Base-by-base conservation (phyloP, 2,329 filamentous ascomycete genomes). In the Clarireedia monteithiana region DNA sequence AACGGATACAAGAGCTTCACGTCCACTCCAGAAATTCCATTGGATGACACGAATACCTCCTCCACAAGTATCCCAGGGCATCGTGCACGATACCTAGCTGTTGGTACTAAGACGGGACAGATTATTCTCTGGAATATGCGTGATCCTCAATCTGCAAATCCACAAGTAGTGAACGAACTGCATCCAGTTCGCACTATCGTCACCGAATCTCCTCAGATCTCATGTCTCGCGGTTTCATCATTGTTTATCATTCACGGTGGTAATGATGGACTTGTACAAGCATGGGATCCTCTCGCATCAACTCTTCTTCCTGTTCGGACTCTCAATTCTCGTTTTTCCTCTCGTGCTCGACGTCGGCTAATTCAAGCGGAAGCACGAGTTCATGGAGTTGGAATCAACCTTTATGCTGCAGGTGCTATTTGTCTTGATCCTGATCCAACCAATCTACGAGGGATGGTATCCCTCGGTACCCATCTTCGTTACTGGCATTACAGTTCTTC, bases 401-500 rank as follows among this genome's bases (percentile, higher is more conserved):
- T 90, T 64, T 88, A 86, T 60, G 87, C 90, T 27, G 90, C 89
- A 2, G 86, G 91, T 1, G 89, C 91, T 14, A 88, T 97, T 53
- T 85, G 80, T 59, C 78, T 99, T 1, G 94, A 99, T 64, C 88
- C 92, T 0, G 90, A 97, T 65, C 83, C 94, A 24, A 91, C 90
- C 0, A 77, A 87, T 0, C 79, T 99, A 14, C 85, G 92, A 38
- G 94, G 94, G 5, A 83, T 96, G 59, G 85, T 96, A 1, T 87
- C 91, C 0, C 83, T 96, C 50, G 94, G 94, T 10, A 88, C 88
- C 0, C 88, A 92, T 66, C 74, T 99, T 17, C 87, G 90, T 12
- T 97, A 91, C 70, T 99, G 94, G 94, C 85, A 88, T 3, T 97
- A 95, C 69, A 95, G 89, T 69, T 92, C 91, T n/a, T 80, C 80